Base-by-base conservation (phyloP, 805 yeast species). In the Candida andamanensis region DNA sequence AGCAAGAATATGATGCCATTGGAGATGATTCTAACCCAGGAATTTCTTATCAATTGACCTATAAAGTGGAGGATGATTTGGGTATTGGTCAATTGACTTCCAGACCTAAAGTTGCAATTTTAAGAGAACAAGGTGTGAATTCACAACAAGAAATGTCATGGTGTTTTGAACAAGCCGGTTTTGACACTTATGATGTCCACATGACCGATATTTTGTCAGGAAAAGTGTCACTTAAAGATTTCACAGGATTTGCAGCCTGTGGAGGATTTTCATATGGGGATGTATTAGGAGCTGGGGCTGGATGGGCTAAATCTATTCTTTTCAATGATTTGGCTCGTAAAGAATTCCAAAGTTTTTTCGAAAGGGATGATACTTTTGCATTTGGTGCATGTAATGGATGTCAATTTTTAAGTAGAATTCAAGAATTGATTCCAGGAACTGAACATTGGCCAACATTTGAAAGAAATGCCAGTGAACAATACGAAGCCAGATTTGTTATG, bases 241-340 rank as follows among this genome's bases (percentile, higher is more conserved):
- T 92, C 59, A 85, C 80, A 30, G 98, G 98, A 41, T 49, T 92
- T 29, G 97, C 97, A 26, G 97, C 97, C 3, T 94, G 98, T 65
- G 98, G 98, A 61, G 98, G 98, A 11, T 92, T 92, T 70, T 86
- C 97, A 2, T 92, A 89, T 53, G 98, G 98, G 71, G 98, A 92
- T 62, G 98, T 92, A 29, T 69, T 92, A 39, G 98, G 98, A 46
- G 98, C 98, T 21, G 98, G 96, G 55, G 83, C 90, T 33, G 98
- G 98, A 37, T 92, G 98, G 98, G 98, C 98, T 37, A 87, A 86
- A 53, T 85, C 97, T 12, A 95, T 92, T 7, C 64, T 92, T 44
- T 87, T 80, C 73, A 82, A 90, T 54, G 85, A 76, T 22, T 67
- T 63, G 33, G 83, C 90, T 22, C 78, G 92, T 54, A 50, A 68